These are phyloP conservation scores for Talaromyces nanjingensis DNA, from an alignment of 495 filamentous ascomycete genomes.

Conservation along the genomic window DNA sequence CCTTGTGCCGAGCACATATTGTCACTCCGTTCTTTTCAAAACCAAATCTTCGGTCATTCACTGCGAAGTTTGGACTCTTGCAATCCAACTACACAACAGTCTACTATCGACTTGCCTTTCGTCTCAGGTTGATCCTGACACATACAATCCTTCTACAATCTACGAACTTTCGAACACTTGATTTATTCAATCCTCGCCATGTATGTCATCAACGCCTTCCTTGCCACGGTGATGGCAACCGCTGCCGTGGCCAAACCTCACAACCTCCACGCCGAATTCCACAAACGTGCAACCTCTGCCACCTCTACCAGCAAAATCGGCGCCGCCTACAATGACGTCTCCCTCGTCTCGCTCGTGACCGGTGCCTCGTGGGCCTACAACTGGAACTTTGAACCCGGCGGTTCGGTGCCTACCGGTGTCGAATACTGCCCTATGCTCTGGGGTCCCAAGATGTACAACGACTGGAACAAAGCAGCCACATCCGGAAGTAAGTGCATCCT, in stretches of 20 bases:
- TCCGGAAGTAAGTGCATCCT: constrained; percentile 57
- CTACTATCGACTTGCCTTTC: neutral
- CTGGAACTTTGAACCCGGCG: constrained; percentile 54
- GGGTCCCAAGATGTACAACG: constrained; percentile 48
- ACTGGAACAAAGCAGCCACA: constrained; percentile 53
- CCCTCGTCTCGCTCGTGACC: constrained; percentile 39
- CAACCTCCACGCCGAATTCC: constrained; percentile 3
- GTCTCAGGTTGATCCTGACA: constrained; percentile 9
- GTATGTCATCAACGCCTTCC: constrained; percentile 28
- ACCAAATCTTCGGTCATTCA: neutral
- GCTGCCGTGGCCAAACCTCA: constrained; percentile 30
- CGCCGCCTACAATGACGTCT: constrained; percentile 68
- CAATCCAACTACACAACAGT: neutral
- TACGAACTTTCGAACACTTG: neutral
- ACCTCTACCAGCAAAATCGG: constrained; percentile 47
- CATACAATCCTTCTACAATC: neutral
- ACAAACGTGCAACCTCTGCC: constrained; percentile 13
- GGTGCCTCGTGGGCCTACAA: constrained; percentile 65
- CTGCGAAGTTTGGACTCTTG: constrained; percentile 1
- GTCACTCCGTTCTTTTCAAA: constrained; percentile 1
- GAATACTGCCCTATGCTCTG: constrained; percentile 76
- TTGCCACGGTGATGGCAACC: constrained; percentile 30
- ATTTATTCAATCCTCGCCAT: constrained; percentile 1
- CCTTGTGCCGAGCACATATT: constrained; percentile 5
- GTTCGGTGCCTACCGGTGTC: constrained; percentile 32